Evolutionary conservation across 495 filamentous ascomycete genomes (phyloP).

Genomic region (Haplographium delicatum): DNA sequence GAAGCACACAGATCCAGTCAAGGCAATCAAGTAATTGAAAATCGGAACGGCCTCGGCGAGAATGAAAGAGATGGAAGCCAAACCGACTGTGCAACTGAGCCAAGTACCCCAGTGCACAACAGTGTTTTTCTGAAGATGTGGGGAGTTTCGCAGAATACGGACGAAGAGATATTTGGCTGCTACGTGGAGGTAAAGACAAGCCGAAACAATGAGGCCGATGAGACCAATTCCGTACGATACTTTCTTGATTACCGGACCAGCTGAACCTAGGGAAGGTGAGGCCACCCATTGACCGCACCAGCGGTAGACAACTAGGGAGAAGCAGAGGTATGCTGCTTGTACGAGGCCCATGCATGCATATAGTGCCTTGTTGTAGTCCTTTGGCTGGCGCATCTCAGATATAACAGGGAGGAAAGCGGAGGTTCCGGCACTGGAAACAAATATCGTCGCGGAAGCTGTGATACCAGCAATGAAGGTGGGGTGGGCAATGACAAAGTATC

Average conservation of each 20-base stretch:
- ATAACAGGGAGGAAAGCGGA: conserved; percentile 70
- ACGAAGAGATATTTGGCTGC: conserved; percentile 35
- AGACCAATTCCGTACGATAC: conserved; percentile 67
- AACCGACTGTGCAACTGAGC: conserved; percentile 28
- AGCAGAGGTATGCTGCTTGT: conserved; percentile 61
- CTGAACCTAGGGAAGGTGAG: conserved; percentile 66
- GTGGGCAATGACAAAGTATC: conserved; percentile 30
- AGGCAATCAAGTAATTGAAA: conserved; percentile 25
- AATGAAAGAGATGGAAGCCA: conserved; percentile 26
- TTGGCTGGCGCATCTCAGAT: conserved; percentile 68
- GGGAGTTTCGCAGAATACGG: conserved; percentile 31
- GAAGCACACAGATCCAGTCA: conserved; percentile 27
- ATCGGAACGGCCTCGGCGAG: conserved; percentile 34
- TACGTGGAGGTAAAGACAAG: conserved; percentile 26
- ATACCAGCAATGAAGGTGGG: conserved; percentile 38
- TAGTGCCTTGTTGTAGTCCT: conserved; percentile 64
- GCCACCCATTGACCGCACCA: conserved; percentile 64
- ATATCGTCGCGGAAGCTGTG: conserved; percentile 31
- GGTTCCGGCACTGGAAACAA: conserved; percentile 47
- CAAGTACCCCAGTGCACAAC: conserved; percentile 32
- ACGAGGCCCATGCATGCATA: conserved; percentile 60
- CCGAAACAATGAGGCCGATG: conserved; percentile 23
- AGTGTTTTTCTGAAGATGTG: conserved; percentile 30
- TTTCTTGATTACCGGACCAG: conserved; percentile 57
- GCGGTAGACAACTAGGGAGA: conserved; percentile 66